Evolutionary conservation across 768 basidiomycete genomes (phyloP).

Genomic region (Leccinellum luteum): DNA sequence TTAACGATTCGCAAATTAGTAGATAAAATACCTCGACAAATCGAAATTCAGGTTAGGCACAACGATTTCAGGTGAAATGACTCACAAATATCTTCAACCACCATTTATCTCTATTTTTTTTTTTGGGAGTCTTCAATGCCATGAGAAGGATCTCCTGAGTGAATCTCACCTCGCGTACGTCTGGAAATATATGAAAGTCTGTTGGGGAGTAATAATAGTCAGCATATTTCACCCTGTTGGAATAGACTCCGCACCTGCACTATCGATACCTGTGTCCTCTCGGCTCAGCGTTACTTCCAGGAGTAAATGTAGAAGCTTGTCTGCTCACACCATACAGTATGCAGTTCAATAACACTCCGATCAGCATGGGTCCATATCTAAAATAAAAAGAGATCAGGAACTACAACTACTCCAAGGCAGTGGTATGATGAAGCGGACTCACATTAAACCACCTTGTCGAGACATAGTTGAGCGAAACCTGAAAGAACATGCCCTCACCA

Average conservation of each 20-base stretch:
- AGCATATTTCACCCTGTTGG: neutral
- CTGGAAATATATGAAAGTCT: slow-evolving; percentile 47
- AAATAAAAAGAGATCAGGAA: slow-evolving; percentile 36
- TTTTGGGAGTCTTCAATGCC: neutral
- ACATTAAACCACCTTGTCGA: neutral
- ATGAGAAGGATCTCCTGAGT: neutral
- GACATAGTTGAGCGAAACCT: neutral
- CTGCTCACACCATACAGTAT: slow-evolving; percentile 16
- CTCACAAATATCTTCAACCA: slow-evolving; percentile 49
- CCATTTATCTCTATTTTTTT: slow-evolving; percentile 36
- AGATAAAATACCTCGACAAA: slow-evolving; percentile 37
- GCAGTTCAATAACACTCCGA: slow-evolving; percentile 12
- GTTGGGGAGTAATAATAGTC: slow-evolving; percentile 1
- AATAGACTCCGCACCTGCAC: slow-evolving; percentile 10
- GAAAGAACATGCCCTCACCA: neutral
- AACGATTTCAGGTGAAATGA: neutral
- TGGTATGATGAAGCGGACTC: neutral
- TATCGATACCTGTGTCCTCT: neutral
- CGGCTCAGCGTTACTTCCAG: neutral
- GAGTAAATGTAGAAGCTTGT: neutral
- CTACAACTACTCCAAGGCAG: neutral
- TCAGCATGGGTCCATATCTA: slow-evolving; percentile 31
- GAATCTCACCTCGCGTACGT: slow-evolving; percentile 37
- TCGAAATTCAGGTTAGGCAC: neutral
- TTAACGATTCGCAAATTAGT: slow-evolving; percentile 48